A percentile compares a stretch with the other conserved stretches of the same genome.
Evolutionary conservation across 2,329 filamentous ascomycete species (phyloP).

Genomic region (Corynespora cassiicola): DNA sequence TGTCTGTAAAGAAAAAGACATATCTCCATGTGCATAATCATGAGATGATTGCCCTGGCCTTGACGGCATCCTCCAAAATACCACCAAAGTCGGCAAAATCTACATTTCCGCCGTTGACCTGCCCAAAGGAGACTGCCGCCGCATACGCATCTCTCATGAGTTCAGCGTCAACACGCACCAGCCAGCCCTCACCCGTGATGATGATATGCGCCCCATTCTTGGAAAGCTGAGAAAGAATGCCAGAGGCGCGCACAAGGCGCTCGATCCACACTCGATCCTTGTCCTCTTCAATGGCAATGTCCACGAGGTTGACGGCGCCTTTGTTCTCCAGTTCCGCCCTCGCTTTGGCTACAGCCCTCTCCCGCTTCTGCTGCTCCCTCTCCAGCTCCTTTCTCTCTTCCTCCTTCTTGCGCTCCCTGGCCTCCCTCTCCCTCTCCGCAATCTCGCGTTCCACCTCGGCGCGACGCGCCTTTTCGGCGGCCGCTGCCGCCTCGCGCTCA

Average conservation of each 20-base stretch:
- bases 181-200: conserved; percentile 53
- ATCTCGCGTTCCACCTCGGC: conserved; percentile 52
- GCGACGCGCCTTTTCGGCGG: conserved; percentile 49
- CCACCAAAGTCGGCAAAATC: conserved; percentile 45
- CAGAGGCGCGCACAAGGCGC: conserved; percentile 49
- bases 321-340: conserved; percentile 21
- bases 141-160: conserved; percentile 50
- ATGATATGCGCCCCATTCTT: conserved; percentile 39
- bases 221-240: conserved; percentile 40
- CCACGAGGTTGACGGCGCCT: conserved; percentile 43
- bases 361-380: conserved; percentile 36
- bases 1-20: conserved; percentile 43
- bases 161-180: conserved; percentile 46
- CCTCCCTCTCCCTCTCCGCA: conserved; percentile 46
- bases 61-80: conserved; percentile 45
- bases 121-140: conserved; percentile 35
- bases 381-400: conserved; percentile 45
- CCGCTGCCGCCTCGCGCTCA: conserved; percentile 52
- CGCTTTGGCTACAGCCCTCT: conserved; percentile 40
- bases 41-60: conserved; percentile 18
- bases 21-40: conserved; percentile 29
- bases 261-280: conserved; percentile 53
- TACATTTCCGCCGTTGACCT: conserved; percentile 37
- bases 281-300: conserved; percentile 49
- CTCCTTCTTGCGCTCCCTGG: conserved; percentile 47